A percentile compares a stretch with the other conserved stretches of the same genome.
phyloP scores from a whole-genome alignment of 148 eudicot species.

The Limonium bicolor region DNA sequence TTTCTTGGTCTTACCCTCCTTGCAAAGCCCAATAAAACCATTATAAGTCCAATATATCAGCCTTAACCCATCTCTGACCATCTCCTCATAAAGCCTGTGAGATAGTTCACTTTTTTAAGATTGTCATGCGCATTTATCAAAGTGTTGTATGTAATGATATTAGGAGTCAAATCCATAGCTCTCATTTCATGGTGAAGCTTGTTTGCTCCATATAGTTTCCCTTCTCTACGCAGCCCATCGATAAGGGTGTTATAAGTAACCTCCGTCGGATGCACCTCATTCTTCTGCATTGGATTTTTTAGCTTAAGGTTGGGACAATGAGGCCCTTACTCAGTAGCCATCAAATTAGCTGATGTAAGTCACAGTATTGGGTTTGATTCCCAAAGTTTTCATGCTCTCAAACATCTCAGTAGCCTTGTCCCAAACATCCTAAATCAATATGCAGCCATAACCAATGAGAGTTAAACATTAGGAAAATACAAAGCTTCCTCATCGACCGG shows the following conservation, averaged over 20 bases:
- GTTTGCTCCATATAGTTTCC: slow-evolving; percentile 50
- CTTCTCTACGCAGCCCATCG: slow-evolving; percentile 53
- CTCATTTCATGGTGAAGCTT: slow-evolving; percentile 57
- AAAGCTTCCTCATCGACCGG: slow-evolving; percentile 22
- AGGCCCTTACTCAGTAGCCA: slow-evolving; percentile 48
- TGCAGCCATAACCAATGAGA: slow-evolving; percentile 52
- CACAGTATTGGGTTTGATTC: slow-evolving; percentile 23
- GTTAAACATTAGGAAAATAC: slow-evolving; percentile 53
- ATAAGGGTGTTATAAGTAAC: slow-evolving; percentile 61
- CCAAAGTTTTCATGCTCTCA: slow-evolving; percentile 36
- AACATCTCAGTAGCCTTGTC: slow-evolving; percentile 47
- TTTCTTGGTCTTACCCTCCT: slow-evolving; percentile 63
- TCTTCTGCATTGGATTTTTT: slow-evolving; percentile 45
- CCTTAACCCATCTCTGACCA: slow-evolving; percentile 37
- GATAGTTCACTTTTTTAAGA: slow-evolving; percentile 32
- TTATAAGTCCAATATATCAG: slow-evolving; percentile 62
- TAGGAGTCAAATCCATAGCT: slow-evolving; percentile 29
- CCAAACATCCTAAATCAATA: slow-evolving; percentile 33
- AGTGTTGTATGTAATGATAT: slow-evolving; percentile 46
- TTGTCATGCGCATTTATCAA: slow-evolving; percentile 51
- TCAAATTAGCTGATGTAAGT: slow-evolving; percentile 42
- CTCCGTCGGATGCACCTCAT: slow-evolving; percentile 29
- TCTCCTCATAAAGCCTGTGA: slow-evolving; percentile 45
- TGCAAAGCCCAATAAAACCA: slow-evolving; percentile 64
- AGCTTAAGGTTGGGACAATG: slow-evolving; percentile 36